Evolutionary conservation across 1,284 basidiomycete genomes (phyloP).

Genomic region (Ustilago bromivora): DNA sequence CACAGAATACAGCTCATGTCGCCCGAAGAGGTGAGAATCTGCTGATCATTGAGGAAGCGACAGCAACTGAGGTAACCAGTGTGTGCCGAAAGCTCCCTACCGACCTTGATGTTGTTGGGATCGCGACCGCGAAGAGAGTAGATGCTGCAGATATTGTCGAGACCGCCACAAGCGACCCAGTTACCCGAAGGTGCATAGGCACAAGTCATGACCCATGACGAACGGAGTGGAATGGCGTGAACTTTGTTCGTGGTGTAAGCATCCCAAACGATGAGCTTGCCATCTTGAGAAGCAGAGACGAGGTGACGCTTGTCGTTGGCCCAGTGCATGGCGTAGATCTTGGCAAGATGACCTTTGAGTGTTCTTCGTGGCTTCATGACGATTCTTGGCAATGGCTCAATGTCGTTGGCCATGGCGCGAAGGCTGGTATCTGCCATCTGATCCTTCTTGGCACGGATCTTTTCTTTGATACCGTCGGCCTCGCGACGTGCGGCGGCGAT

Average conservation of each 20-base stretch:
- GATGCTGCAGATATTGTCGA: slow-evolving; percentile 99
- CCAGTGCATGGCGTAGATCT: slow-evolving; percentile 99
- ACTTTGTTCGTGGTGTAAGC: slow-evolving; percentile 99
- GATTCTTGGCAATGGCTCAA: slow-evolving; percentile 92
- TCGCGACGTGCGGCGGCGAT: slow-evolving; percentile 96
- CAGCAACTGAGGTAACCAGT: slow-evolving; percentile 98
- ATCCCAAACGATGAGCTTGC: slow-evolving; percentile 99
- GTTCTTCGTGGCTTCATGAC: slow-evolving; percentile 94
- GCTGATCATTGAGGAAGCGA: slow-evolving; percentile 96
- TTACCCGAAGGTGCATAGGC: slow-evolving; percentile 97
- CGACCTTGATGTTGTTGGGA: slow-evolving; percentile 72
- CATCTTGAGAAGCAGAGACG: slow-evolving; percentile 98
- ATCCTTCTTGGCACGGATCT: slow-evolving; percentile 93
- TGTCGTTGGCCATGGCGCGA: slow-evolving; percentile 94
- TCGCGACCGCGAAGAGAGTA: slow-evolving; percentile 81
- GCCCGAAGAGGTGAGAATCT: slow-evolving; percentile 96
- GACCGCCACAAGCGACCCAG: slow-evolving; percentile 96
- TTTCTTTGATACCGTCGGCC: slow-evolving; percentile 95
- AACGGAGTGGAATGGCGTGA: slow-evolving; percentile 95
- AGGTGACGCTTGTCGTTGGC: slow-evolving; percentile 94
- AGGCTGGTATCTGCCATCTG: slow-evolving; percentile 95
- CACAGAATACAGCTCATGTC: slow-evolving; percentile 99
- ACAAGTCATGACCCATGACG: slow-evolving; percentile 99
- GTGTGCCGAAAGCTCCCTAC: slow-evolving; percentile 91
- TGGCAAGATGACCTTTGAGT: slow-evolving; percentile 95